Conservation (phyloP, 345 rosid genomes). For the Adansonia digitata region DNA sequence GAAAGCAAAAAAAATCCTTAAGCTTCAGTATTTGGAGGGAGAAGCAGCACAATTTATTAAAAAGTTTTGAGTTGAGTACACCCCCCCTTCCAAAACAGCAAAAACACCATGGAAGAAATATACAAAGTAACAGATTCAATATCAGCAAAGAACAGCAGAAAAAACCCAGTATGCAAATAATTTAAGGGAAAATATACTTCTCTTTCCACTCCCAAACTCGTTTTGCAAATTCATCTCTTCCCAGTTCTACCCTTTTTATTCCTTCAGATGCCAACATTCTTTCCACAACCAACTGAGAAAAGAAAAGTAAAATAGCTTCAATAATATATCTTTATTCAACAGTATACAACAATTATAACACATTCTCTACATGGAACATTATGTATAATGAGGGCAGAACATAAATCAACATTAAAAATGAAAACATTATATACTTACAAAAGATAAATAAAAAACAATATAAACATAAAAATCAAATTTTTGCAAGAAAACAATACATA, state of each 20-base stretch:
- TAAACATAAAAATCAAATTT: not conserved
- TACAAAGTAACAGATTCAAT: not conserved
- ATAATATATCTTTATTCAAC: conserved; percentile 3
- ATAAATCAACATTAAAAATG: not conserved
- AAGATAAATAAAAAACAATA: not conserved
- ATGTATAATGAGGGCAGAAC: not conserved
- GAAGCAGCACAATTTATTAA: not conserved
- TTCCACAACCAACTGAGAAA: conserved; percentile 85
- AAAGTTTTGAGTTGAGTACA: not conserved
- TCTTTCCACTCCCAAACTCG: conserved; percentile 99
- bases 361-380: not conserved
- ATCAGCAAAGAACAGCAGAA: not conserved
- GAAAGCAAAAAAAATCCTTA: not conserved
- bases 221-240: conserved; percentile 83
- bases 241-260: conserved; percentile 66
- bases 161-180: not conserved
- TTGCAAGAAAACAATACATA: not conserved
- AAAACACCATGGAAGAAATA: not conserved
- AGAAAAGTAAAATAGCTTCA: conserved; percentile 22
- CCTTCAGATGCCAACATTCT: conserved; percentile 94
- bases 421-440: not conserved
- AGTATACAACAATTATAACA: not conserved
- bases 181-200: conserved; percentile 50
- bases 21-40: not conserved
- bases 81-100: not conserved